Percentiles rank a stretch among this genome's conserved stretches.
Evolutionary conservation across 2,329 filamentous ascomycete species (phyloP).

Genomic region (Xylariaceae sp.): DNA sequence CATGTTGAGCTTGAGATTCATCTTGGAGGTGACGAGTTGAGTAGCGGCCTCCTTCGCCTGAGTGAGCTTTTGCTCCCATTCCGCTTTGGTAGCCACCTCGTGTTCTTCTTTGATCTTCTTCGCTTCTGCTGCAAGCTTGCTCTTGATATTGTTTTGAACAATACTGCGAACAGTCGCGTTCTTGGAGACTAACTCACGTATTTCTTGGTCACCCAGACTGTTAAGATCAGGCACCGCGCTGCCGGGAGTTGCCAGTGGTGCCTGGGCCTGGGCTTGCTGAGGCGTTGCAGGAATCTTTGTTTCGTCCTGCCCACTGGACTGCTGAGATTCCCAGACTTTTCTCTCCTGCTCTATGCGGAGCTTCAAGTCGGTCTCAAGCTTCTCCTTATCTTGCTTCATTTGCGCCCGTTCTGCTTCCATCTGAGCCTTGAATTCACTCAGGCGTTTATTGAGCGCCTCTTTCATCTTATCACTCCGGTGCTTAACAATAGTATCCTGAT

Average conservation of each 20-base stretch:
- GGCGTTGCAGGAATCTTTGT: constrained; percentile 35
- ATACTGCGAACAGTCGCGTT: constrained; percentile 56
- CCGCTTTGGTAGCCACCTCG: constrained; percentile 41
- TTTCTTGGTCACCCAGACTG: constrained; percentile 49
- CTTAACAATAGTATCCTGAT: constrained; percentile 56
- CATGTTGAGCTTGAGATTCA: constrained; percentile 71
- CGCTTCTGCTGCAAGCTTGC: constrained; percentile 63
- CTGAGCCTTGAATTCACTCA: constrained; percentile 55
- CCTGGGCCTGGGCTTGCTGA: constrained; percentile 37
- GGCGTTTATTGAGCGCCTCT: constrained; percentile 60
- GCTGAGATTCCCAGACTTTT: constrained; percentile 30
- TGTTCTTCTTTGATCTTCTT: constrained; percentile 53
- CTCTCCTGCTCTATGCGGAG: constrained; percentile 30
- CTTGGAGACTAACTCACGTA: constrained; percentile 51
- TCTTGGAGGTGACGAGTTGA: constrained; percentile 70
- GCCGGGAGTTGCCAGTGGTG: constrained; percentile 32
- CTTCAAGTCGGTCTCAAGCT: constrained; percentile 50
- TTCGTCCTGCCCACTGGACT: constrained; percentile 18
- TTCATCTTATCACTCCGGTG: constrained; percentile 65
- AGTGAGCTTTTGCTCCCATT: constrained; percentile 49
- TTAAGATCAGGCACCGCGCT: constrained; percentile 39
- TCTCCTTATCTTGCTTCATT: constrained; percentile 59
- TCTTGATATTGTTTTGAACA: constrained; percentile 58
- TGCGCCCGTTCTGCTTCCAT: constrained; percentile 50
- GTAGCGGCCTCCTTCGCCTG: constrained; percentile 59